Evolutionary conservation across 2,329 filamentous ascomycete genomes (phyloP).

Genomic region (Cercospora sp.): DNA sequence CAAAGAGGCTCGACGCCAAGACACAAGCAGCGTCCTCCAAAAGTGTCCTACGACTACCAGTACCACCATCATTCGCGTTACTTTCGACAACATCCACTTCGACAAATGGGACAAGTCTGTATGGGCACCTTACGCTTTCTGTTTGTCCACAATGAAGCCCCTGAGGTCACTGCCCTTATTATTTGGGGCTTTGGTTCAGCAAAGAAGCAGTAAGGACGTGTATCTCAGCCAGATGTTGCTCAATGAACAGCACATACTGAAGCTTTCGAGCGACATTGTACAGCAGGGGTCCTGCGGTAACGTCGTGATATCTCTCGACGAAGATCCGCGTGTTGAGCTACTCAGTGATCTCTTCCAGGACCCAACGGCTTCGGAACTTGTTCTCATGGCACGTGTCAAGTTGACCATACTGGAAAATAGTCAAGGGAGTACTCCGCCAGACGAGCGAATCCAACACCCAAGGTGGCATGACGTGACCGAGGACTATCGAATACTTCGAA

Average conservation of each 20-base stretch:
- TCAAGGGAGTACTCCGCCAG: not conserved
- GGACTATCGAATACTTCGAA: constrained; percentile 1
- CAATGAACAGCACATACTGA: not conserved
- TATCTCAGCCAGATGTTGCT: not conserved
- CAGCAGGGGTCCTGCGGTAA: not conserved
- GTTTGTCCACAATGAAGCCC: not conserved
- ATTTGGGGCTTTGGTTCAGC: not conserved
- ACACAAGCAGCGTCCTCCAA: not conserved
- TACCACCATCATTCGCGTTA: not conserved
- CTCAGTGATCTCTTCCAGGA: constrained; percentile 2
- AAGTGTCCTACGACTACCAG: not conserved
- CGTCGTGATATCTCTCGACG: not conserved
- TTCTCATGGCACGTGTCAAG: not conserved
- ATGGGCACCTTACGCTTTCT: not conserved
- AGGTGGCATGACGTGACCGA: not conserved
- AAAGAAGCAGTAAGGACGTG: not conserved
- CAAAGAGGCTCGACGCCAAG: not conserved
- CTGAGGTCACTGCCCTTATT: not conserved
- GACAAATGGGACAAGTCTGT: not conserved
- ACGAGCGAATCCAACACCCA: not conserved
- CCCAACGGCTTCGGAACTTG: not conserved
- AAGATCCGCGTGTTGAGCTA: not conserved
- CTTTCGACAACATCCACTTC: not conserved
- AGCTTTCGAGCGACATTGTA: not conserved
- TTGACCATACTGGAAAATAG: not conserved